Base-by-base conservation (phyloP, 208 protist genomes). In the Leishmania arabica region DNA sequence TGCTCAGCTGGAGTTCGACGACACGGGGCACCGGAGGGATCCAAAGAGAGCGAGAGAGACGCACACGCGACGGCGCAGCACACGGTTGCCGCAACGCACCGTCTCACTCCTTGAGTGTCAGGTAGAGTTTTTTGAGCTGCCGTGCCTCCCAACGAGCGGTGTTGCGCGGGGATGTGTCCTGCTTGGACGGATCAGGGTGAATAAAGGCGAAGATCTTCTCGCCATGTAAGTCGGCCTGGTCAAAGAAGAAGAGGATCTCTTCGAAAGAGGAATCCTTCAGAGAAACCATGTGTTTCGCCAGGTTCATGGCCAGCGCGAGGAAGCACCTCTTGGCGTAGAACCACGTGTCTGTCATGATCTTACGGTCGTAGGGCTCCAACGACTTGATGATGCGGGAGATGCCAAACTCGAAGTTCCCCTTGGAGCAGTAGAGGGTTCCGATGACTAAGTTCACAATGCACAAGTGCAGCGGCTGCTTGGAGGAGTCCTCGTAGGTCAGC, bases 381-480 rank as follows among this genome's bases (percentile, higher is more conserved):
- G 96, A 98, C 86, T 99, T 99, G 80, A 99, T 99, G 69, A 99
- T 96, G 77, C 98, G 95, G 13, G 92, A 97, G 79, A 99, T 99
- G 80, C 99, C 99, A 84, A 99, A 99, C 88, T 99, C 98, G 87
- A 98, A 99, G 84, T 99, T 98, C 54, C 97, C 97, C 89, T 99
- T 99, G 27, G 98, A 96, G 90, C 99, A 99, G 91, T 99, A 99
- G n/a, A 99, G 91, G 21, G 99, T 99, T 54, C 99, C 99, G 84
- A 99, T 99, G 21, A 99, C 99, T 5, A 99, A 90, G 86, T 99
- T 99, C 40, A 99, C 98, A 84, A 99, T 99, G 89, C 98, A 99
- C 51, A 99, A 92, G 84, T 99, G 98, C 79, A 98, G 95, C 31
- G 91, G 90, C 89, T 99, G 97, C 83, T 97, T 96, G 17, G 98